phyloP scores from a whole-genome alignment of 2,329 filamentous ascomycete genomes.

The Clonostachys sp. region DNA sequence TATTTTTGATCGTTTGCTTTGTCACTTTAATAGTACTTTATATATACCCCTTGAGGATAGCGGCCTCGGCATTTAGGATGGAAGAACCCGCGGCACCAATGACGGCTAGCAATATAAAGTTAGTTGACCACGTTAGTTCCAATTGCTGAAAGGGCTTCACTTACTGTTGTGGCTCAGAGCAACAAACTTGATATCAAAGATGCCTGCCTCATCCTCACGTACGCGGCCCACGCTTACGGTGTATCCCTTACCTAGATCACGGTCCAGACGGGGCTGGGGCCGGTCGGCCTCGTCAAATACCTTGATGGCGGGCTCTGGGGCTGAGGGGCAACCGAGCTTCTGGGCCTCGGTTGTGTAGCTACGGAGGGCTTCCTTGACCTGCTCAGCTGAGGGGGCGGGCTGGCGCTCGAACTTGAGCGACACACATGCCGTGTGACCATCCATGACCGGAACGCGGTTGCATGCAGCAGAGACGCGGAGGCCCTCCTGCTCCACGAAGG shows the following conservation, averaged over 20 bases:
- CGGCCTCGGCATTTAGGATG: constrained; percentile 90
- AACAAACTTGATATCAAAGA: constrained; percentile 95
- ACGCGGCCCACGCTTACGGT: constrained; percentile 87
- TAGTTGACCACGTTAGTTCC: constrained; percentile 15
- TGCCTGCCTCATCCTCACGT: constrained; percentile 77
- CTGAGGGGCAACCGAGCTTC: constrained; percentile 79
- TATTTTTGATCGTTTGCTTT: too few species aligned
- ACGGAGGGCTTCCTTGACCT: constrained; percentile 75
- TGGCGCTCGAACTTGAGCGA: constrained; percentile 76
- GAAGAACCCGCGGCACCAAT: constrained; percentile 95
- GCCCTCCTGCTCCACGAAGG: constrained; percentile 68
- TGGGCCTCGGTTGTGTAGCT: constrained; percentile 80
- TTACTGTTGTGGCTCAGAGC: constrained; percentile 77
- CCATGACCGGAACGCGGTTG: constrained; percentile 90
- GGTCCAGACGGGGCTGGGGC: constrained; percentile 86
- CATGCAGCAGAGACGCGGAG: constrained; percentile 83
- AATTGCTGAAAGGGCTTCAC: constrained; percentile 13
- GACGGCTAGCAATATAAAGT: constrained; percentile 55
- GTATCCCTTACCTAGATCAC: constrained; percentile 81
- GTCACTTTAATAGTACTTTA: constrained; percentile 23
- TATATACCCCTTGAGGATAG: constrained; percentile 82
- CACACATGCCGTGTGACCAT: constrained; percentile 94
- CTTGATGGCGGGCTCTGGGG: constrained; percentile 74
- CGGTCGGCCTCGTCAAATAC: constrained; percentile 88
- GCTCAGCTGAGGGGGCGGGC: constrained; percentile 67